Evolutionary conservation across 2,329 filamentous ascomycete species (phyloP).

Genomic region (Lachnellula occidentalis): DNA sequence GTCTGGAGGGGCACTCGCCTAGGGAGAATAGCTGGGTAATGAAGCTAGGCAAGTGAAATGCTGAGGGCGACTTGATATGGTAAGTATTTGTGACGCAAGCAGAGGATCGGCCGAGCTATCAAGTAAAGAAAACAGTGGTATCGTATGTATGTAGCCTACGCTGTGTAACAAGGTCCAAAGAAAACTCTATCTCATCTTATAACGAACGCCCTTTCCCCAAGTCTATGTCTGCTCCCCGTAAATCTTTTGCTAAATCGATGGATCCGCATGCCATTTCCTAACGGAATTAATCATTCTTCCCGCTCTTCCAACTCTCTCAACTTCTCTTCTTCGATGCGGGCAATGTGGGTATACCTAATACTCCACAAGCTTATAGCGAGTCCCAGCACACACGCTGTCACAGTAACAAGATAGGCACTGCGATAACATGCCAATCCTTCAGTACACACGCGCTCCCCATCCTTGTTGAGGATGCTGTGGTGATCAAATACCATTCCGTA

Average conservation of each 20-base stretch:
- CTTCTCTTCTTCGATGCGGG: conserved; percentile 18
- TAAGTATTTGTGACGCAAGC: too few relatives aligned
- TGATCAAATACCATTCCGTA: conserved; percentile 81
- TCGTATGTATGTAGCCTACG: background rate
- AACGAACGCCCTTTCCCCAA: background rate
- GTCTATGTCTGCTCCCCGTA: background rate
- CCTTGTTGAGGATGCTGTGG: conserved; percentile 64
- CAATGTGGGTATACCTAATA: conserved; percentile 39
- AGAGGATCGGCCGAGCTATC: too few relatives aligned
- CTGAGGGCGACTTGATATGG: too few relatives aligned
- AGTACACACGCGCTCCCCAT: conserved; percentile 68
- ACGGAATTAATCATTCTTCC: conserved; percentile 1
- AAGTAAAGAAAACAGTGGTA: background rate
- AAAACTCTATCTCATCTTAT: background rate
- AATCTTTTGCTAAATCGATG: background rate
- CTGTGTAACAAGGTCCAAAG: background rate
- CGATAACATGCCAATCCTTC: conserved; percentile 78
- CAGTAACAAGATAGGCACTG: conserved; percentile 73
- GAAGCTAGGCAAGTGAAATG: too few relatives aligned
- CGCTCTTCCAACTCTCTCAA: conserved; percentile 8
- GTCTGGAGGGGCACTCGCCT: too few relatives aligned
- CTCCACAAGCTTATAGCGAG: conserved; percentile 65
- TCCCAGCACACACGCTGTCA: conserved; percentile 64
- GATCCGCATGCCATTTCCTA: background rate
- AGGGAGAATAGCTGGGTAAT: too few relatives aligned